Evolutionary conservation across 495 filamentous ascomycete genomes (phyloP), one percentile per base, ranked within the genome.

Genomic region (Talaromyces trachyspermus): DNA sequence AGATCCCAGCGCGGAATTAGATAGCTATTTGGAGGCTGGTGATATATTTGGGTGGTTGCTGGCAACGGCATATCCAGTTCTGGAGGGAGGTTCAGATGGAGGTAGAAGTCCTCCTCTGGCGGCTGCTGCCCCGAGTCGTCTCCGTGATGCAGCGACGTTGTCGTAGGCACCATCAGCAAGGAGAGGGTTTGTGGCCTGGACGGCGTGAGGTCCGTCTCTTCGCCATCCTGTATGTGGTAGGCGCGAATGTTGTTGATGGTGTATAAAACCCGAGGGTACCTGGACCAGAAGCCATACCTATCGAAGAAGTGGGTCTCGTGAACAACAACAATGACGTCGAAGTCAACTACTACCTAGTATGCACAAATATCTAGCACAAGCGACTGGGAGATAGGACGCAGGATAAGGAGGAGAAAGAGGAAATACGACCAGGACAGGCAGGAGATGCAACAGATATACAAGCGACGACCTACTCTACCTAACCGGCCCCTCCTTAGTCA

Each of bases 21-120:
- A 61, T 96, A 96, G 69, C 84, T 88, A 40, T 73, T 77, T 2
- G 89, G 89, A 6, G 87, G 87, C 66, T 95, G 86, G 58, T 95
- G 88, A 64, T 89, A 96, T 57, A 96, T 91, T 61, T 96, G 89
- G 5, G 89, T 95, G 0, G 88, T 95, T 17, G 89, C 89, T 11
- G 89, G 89, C 12, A 96, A 69, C 1, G 89, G 85, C 6, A 96
- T 78, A 55, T 95, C 89, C 53, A 96, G 75, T 71, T 95, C 89
- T n/a, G 89, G 89, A 11, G 89, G 89, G 1, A 96, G 80, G 53
- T 92, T 84, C 27, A 96, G 78, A 59, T 96, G 89, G 1, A 96
- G 81, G 60, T 95, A 96, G 70, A 95, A 96, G 66, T 96, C 89
- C 59, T 95, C 86, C 57, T 95, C 88, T 1, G 81, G 76, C 18